Evolutionary conservation across 768 basidiomycete genomes (phyloP).

Genomic region (Thelephora aurantiotincta): DNA sequence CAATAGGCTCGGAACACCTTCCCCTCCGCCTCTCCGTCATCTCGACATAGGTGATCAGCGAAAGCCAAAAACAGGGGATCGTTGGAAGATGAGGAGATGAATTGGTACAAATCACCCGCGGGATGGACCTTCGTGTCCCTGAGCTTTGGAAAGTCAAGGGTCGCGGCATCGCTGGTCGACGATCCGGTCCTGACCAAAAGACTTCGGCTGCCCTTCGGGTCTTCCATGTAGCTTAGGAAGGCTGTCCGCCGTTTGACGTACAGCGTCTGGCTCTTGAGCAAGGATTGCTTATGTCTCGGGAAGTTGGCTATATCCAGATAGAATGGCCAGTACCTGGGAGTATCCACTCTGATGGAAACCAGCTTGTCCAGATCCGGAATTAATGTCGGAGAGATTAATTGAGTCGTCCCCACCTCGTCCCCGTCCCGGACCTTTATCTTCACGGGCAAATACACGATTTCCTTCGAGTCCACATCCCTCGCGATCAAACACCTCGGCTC

Average conservation of each 20-base stretch:
- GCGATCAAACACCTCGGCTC: slow-evolving; percentile 90
- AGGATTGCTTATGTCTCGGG: slow-evolving; percentile 48
- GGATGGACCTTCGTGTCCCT: slow-evolving; percentile 53
- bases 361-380: slow-evolving; percentile 81
- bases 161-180: slow-evolving; percentile 72
- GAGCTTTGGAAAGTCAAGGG: slow-evolving; percentile 71
- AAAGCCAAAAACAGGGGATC: slow-evolving; percentile 69
- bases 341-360: slow-evolving; percentile 76
- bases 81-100: slow-evolving; percentile 80
- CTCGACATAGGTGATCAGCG: slow-evolving; percentile 63
- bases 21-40: slow-evolving; percentile 45
- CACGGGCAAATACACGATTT: slow-evolving; percentile 86
- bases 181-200: slow-evolving; percentile 82
- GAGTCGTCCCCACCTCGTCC: slow-evolving; percentile 45
- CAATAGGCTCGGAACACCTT: slow-evolving; percentile 56
- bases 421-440: slow-evolving; percentile 72
- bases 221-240: slow-evolving; percentile 86
- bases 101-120: slow-evolving; percentile 64
- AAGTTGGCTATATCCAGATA: slow-evolving; percentile 63
- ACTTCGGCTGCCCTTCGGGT: slow-evolving; percentile 86
- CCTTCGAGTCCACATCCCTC: slow-evolving; percentile 81
- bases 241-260: slow-evolving; percentile 89
- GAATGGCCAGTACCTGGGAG: slow-evolving; percentile 92
- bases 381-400: slow-evolving; percentile 84
- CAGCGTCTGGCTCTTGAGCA: slow-evolving; percentile 69